Evolutionary conservation across 305 asterid genomes (phyloP), one percentile per base, ranked within the genome.

Genomic region (Caryopteris hybrid): DNA sequence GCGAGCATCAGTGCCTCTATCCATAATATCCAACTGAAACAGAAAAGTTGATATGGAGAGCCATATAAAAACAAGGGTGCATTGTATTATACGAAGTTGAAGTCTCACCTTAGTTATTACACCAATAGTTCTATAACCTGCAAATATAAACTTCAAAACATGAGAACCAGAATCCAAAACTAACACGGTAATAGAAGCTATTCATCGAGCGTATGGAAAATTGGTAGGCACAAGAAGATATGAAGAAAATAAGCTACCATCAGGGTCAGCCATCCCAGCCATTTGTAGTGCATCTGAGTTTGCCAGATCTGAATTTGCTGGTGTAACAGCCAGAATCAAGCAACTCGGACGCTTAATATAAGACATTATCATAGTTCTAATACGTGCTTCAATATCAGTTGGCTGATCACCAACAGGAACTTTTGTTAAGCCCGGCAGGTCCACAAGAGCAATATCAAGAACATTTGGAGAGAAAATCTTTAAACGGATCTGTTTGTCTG

Each of bases 341-440:
- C 99, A 95, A 76, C 89, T 91, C 47, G 84, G 96, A 22, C 75
- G 88, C 76, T 84, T 89, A 68, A 91, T 95, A 75, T 89, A 91
- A 8, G 98, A 87, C 99, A 94, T 91, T 71, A 95, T 91, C 99
- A 95, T 88, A 70, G 95, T 95, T 76, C 99, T 95, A 69, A 95
- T 91, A 41, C 98, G 97, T 63, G 95, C 92, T 83, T 95, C 99
- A 75, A 95, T 95, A 78, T 95, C 98, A 63, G 95, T 69, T 55
- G 99, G 99, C 78, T 95, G 99, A 70, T 95, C 99, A 38, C 99
- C 99, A 72, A 95, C 99, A 50, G 99, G 96, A 31, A 89, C 97
- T 81, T 89, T 95, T 53, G 99, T 95, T 55, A 95, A 77, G 68
- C 99, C 99, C 3, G 99, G 99, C 72, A 95, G 85, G 81, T 95